These are phyloP conservation scores for Zymoseptoria brevis DNA, from an alignment of 2,329 filamentous ascomycete species.

Conservation along the genomic window DNA sequence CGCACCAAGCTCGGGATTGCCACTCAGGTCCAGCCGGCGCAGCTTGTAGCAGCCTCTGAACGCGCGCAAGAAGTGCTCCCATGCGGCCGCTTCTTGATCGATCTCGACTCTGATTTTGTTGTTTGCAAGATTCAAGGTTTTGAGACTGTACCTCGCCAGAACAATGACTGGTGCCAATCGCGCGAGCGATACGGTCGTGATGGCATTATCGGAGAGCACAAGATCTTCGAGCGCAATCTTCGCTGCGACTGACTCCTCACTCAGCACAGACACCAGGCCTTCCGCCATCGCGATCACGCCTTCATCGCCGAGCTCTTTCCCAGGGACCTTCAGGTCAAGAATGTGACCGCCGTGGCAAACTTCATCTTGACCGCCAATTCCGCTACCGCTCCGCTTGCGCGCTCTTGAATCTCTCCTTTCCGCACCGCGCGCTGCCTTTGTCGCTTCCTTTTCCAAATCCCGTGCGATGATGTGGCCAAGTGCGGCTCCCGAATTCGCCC, in stretches of 20 bases:
- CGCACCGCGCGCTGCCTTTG: constrained; percentile 25
- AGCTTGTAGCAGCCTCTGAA: constrained; percentile 38
- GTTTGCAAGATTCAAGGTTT: constrained; percentile 40
- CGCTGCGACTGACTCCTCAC: constrained; percentile 23
- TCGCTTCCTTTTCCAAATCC: constrained; percentile 34
- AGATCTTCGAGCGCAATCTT: constrained; percentile 39
- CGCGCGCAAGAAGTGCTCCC: constrained; percentile 38
- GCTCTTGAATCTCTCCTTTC: constrained; percentile 19
- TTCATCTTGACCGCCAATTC: constrained; percentile 6
- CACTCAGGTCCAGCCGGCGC: constrained; percentile 38
- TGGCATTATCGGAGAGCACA: constrained; percentile 37
- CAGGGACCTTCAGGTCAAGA: constrained; percentile 40
- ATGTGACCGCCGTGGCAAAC: constrained; percentile 8
- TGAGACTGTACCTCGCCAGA: constrained; percentile 37
- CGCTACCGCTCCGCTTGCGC: constrained; percentile 24
- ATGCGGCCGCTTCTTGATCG: constrained; percentile 32
- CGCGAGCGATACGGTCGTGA: constrained; percentile 36
- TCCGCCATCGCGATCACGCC: constrained; percentile 38
- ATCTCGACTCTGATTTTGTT: constrained; percentile 38
- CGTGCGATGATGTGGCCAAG: constrained; percentile 39
- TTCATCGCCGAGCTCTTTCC: constrained; percentile 40
- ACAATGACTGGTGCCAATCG: constrained; percentile 36
- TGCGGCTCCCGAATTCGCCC: constrained; percentile 39
- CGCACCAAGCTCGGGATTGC: constrained; percentile 36
- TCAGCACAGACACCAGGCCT: constrained; percentile 35